A percentile compares a stretch with the other conserved stretches of the same genome.
These are phyloP conservation scores for Kwoniella shandongensis DNA, from an alignment of 768 basidiomycete species.

Conservation along the genomic window DNA sequence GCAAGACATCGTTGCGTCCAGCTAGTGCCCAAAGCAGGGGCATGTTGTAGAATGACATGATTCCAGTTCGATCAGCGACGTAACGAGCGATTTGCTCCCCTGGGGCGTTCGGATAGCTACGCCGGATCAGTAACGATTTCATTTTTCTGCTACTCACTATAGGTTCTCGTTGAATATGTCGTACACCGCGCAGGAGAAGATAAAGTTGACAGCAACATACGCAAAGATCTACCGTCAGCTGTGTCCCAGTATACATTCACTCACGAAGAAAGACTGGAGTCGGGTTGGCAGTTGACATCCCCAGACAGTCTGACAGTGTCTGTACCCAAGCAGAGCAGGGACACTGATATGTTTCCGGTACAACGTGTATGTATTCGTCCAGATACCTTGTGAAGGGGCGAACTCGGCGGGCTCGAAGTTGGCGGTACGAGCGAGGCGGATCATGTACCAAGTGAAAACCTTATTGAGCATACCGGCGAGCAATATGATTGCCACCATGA, in stretches of 20 bases:
- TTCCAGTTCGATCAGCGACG: conserved; percentile 32
- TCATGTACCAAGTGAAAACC: conserved; percentile 3
- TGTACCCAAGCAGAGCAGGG: conserved; percentile 29
- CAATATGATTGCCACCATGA: conserved; percentile 20
- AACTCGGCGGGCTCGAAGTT: conserved; percentile 1
- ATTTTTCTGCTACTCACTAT: conserved; percentile 18
- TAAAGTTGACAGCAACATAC: conserved; percentile 28
- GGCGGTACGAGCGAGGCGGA: neutral
- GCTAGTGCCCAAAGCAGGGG: conserved; percentile 36
- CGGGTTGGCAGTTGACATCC: conserved; percentile 23
- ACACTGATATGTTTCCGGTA: conserved; percentile 16
- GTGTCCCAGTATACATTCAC: conserved; percentile 1
- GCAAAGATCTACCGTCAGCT: conserved; percentile 20
- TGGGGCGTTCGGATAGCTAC: conserved; percentile 13
- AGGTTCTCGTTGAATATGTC: conserved; percentile 29
- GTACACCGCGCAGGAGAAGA: conserved; percentile 24
- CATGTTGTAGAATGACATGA: conserved; percentile 36
- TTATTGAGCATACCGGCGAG: conserved; percentile 19
- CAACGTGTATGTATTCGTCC: conserved; percentile 8
- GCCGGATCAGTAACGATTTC: neutral
- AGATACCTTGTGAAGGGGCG: neutral
- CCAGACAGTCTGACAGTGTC: conserved; percentile 23
- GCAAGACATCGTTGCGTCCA: conserved; percentile 32
- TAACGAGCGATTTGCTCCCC: conserved; percentile 18
- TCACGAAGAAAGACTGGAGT: conserved; percentile 25